A percentile compares a stretch with the other conserved stretches of the same genome.
phyloP scores from a whole-genome alignment of 2,329 filamentous ascomycete genomes.

The Fusarium sambucinum region DNA sequence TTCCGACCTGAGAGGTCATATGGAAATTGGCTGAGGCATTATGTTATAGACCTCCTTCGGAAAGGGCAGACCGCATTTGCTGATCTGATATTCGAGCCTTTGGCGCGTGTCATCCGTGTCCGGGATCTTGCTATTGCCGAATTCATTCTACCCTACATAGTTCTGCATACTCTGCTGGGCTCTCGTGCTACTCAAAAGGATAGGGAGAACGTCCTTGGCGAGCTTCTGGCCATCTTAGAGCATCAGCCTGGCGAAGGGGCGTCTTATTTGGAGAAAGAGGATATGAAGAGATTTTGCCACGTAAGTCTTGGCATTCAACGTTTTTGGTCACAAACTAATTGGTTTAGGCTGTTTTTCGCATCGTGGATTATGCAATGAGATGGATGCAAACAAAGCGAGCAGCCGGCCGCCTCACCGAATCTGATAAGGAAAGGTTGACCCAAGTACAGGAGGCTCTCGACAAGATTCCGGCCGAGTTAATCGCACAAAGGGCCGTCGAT shows the following conservation, averaged over 20 bases:
- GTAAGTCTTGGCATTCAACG: slow-evolving; percentile 60
- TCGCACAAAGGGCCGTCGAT: slow-evolving; percentile 86
- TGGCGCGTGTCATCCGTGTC: slow-evolving; percentile 84
- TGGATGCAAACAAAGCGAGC: slow-evolving; percentile 83
- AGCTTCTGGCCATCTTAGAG: slow-evolving; percentile 80
- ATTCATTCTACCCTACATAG: slow-evolving; percentile 89
- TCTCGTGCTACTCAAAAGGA: slow-evolving; percentile 71
- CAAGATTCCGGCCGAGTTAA: slow-evolving; percentile 78
- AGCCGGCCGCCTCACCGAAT: slow-evolving; percentile 45
- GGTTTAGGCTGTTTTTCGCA: slow-evolving; percentile 82
- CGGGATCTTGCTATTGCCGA: slow-evolving; percentile 88
- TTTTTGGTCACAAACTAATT: slow-evolving; percentile 23
- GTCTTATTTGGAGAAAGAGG: slow-evolving; percentile 74
- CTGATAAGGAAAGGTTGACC: slow-evolving; percentile 62
- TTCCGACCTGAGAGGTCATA: slow-evolving; percentile 78
- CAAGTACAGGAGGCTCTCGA: slow-evolving; percentile 65
- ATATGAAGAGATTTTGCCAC: slow-evolving; percentile 87
- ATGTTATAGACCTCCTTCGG: slow-evolving; percentile 85
- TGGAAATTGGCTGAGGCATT: slow-evolving; percentile 81
- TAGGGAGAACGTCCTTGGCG: slow-evolving; percentile 73
- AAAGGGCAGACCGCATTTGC: slow-evolving; percentile 81
- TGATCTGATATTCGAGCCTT: slow-evolving; percentile 81
- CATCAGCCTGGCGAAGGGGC: slow-evolving; percentile 65
- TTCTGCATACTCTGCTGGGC: slow-evolving; percentile 84
- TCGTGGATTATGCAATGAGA: slow-evolving; percentile 90